phyloP scores from a whole-genome alignment of 306 rosid species.

The Quercus ilex region DNA sequence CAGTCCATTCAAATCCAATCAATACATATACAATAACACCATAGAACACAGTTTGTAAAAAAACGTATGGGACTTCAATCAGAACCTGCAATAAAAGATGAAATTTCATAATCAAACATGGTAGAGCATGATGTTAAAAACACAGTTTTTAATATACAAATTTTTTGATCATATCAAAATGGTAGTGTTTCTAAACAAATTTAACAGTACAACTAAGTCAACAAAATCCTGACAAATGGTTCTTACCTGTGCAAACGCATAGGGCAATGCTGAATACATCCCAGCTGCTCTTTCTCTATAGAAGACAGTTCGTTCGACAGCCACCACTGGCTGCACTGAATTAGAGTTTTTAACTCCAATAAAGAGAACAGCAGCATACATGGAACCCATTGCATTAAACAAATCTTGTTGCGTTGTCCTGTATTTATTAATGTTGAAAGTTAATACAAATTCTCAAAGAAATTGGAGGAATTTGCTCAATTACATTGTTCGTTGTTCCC shows the following conservation, averaged over 20 bases:
- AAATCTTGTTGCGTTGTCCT: constrained; percentile 33
- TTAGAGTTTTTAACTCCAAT: constrained; percentile 49
- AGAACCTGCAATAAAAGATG: constrained; percentile 34
- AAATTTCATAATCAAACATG: background rate
- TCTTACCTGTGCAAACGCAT: constrained; percentile 57
- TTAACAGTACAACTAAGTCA: background rate
- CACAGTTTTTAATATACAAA: background rate
- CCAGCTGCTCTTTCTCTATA: constrained; percentile 65
- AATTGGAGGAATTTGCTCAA: background rate
- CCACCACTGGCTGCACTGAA: constrained; percentile 52
- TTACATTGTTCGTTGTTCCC: background rate
- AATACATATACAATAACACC: constrained; percentile 55
- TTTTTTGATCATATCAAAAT: background rate
- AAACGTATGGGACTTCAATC: constrained; percentile 55
- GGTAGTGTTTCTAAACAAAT: background rate
- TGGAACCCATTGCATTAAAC: constrained; percentile 49
- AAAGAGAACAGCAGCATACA: constrained; percentile 48
- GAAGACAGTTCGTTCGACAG: constrained; percentile 55
- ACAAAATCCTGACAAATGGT: background rate
- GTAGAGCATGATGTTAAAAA: background rate
- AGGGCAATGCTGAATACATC: constrained; percentile 62
- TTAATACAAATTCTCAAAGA: background rate
- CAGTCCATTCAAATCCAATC: constrained; percentile 62
- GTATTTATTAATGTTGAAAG: background rate
- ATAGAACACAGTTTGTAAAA: constrained; percentile 40